Evolutionary conservation across 176 grass and related monocot species (phyloP).

Genomic region (Olyra latifolia): DNA sequence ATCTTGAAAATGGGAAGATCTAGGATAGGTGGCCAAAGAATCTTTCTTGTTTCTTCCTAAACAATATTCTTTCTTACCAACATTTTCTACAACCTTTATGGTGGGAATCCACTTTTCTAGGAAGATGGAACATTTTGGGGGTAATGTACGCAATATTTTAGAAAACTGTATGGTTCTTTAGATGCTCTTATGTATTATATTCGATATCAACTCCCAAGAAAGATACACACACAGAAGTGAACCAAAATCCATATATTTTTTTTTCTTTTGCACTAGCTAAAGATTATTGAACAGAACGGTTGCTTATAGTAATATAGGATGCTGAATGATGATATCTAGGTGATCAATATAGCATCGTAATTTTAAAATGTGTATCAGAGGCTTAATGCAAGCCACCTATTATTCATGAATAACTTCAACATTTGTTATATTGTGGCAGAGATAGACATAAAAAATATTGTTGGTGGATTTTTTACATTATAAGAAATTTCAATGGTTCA

Average conservation of each 20-base stretch:
- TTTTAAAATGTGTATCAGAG: background rate
- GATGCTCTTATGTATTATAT: too few species aligned
- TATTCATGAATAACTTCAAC: background rate
- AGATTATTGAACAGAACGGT: background rate
- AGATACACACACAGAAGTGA: background rate
- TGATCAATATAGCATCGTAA: background rate
- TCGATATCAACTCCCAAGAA: background rate
- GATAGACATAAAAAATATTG: background rate
- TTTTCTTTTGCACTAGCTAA: background rate
- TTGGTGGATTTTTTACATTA: background rate
- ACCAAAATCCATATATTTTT: background rate
- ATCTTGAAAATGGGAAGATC: too few species aligned
- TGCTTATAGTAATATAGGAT: background rate
- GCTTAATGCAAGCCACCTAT: background rate
- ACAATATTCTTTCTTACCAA: too few species aligned
- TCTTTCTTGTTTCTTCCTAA: too few species aligned
- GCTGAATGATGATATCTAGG: background rate
- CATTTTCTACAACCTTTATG: too few species aligned
- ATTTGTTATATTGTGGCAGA: background rate
- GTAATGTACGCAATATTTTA: too few species aligned
- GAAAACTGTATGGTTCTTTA: too few species aligned
- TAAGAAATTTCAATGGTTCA: background rate
- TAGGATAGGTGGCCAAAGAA: too few species aligned
- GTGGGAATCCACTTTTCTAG: too few species aligned
- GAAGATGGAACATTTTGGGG: too few species aligned